A percentile compares a stretch with the other conserved stretches of the same genome.
Conservation (phyloP, 164 flowering plant genomes). For the Tinospora cordifolia region DNA sequence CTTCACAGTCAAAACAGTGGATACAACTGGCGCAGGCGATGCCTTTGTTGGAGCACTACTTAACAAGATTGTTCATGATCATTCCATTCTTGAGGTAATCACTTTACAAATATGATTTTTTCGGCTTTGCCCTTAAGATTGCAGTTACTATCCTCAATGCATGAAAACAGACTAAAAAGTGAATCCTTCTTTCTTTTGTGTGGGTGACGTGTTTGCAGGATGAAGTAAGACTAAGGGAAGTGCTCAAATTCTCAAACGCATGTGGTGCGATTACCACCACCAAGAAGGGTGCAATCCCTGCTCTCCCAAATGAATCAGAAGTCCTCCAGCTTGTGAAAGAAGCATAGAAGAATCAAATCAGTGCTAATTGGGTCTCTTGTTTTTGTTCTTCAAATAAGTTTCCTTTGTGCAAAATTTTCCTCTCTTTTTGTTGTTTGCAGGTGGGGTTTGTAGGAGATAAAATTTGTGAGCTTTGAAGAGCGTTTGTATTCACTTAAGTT, state of each 20-base stretch:
- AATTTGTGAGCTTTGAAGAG: background rate
- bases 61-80: constrained; percentile 56
- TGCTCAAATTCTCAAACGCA: constrained; percentile 60
- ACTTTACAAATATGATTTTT: background rate
- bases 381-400: background rate
- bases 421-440: background rate
- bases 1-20: constrained; percentile 65
- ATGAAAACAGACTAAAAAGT: background rate
- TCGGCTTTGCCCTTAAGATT: background rate
- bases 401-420: background rate
- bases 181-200: background rate
- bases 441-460: background rate
- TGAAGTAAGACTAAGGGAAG: constrained; percentile 55
- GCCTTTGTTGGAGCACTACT: constrained; percentile 79
- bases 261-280: constrained; percentile 96
- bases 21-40: constrained; percentile 97
- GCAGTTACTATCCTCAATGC: background rate
- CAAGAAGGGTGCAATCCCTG: constrained; percentile 94
- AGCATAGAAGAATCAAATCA: constrained; percentile 1
- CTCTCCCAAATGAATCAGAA: constrained; percentile 61
- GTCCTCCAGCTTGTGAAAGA: constrained; percentile 37
- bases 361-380: background rate
- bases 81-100: constrained; percentile 56
- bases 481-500: background rate
- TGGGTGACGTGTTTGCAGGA: constrained; percentile 36